A percentile compares a stretch with the other conserved stretches of the same genome.
Conservation (phyloP, 176 grass and related monocot genomes). For the Oropetium thomaeum region DNA sequence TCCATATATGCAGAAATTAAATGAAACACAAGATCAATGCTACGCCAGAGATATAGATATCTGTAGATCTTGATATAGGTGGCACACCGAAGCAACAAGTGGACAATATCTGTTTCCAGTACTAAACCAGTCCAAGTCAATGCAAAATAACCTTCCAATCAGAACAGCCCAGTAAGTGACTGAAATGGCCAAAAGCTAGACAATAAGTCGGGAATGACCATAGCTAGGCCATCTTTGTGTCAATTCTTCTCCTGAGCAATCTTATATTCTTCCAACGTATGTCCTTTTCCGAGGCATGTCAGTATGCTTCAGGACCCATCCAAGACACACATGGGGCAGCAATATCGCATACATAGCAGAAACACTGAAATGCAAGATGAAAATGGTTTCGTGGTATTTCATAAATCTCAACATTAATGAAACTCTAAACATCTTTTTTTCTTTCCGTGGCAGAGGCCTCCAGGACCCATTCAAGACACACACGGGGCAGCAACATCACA, state of each 20-base stretch:
- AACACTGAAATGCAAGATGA: conserved; percentile 41
- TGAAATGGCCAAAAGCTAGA: neutral
- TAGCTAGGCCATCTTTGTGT: neutral
- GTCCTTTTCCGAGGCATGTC: conserved; percentile 38
- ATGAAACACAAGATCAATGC: neutral
- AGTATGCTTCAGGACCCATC: conserved; percentile 35
- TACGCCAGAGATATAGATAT: neutral
- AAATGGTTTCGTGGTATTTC: neutral
- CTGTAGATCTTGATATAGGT: neutral
- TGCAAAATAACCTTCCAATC: neutral
- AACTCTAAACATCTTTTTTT: neutral
- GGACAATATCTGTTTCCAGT: neutral
- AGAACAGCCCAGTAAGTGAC: neutral
- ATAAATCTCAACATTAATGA: neutral
- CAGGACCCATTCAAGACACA: too few relatives aligned
- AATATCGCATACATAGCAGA: conserved; percentile 62
- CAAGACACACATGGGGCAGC: conserved; percentile 46
- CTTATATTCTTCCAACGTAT: conserved; percentile 33
- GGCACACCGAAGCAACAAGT: neutral
- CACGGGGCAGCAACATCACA: too few relatives aligned
- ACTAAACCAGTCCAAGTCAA: conserved; percentile 4
- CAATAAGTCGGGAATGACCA: neutral
- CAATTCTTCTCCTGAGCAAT: neutral
- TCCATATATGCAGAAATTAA: neutral
- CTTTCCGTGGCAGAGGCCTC: too few relatives aligned